A percentile compares a stretch with the other conserved stretches of the same genome.
Evolutionary conservation across 108 stramenopile genomes (phyloP).

Genomic region (Schizochytrium sp.): DNA sequence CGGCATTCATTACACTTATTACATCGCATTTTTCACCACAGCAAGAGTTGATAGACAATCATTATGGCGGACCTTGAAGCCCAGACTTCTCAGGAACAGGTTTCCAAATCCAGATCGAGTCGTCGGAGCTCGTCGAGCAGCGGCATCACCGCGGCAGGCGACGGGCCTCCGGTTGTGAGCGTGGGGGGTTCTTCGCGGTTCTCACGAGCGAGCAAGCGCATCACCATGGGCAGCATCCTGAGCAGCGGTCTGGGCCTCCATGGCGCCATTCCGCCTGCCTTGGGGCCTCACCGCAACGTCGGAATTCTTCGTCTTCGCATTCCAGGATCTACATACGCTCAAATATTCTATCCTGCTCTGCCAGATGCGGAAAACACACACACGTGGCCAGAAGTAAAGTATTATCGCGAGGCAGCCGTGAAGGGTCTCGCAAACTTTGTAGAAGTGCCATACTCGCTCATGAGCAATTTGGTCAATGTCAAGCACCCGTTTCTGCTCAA

Average conservation of each 20-base stretch:
- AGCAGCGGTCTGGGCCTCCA: conserved; percentile 29
- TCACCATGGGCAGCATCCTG: background rate
- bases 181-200: too few relatives aligned
- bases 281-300: background rate
- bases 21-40: too few relatives aligned
- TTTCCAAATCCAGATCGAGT: too few relatives aligned
- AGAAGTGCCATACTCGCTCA: background rate
- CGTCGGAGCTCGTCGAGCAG: too few relatives aligned
- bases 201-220: too few relatives aligned
- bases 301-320: conserved; percentile 21
- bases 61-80: too few relatives aligned
- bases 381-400: conserved; percentile 55
- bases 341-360: conserved; percentile 46
- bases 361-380: background rate
- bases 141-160: too few relatives aligned
- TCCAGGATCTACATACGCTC: background rate
- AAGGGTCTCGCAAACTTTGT: conserved; percentile 67
- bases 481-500: conserved; percentile 67
- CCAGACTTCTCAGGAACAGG: too few relatives aligned
- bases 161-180: too few relatives aligned
- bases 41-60: too few relatives aligned
- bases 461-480: conserved; percentile 66
- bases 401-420: conserved; percentile 70
- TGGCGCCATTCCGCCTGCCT: conserved; percentile 28
- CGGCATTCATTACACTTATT: too few relatives aligned